Evolutionary conservation across 225 moss, liverwort and hornwort genomes (phyloP), one percentile per base, ranked within the genome.

Genomic region (Lunularia cruciata): DNA sequence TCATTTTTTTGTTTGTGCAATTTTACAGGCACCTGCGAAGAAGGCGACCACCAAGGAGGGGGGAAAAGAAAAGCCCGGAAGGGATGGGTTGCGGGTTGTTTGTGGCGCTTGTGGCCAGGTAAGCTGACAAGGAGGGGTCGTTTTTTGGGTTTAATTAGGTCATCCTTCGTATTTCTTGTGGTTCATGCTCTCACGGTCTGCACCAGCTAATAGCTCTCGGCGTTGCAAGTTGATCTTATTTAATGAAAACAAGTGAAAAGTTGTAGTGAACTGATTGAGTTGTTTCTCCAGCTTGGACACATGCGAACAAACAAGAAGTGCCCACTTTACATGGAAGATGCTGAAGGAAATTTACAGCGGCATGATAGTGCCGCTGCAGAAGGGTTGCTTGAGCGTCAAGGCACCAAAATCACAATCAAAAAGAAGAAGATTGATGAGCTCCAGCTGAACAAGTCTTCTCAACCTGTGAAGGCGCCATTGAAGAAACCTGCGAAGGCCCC

Each of bases 81-180:
- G 92, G 72, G 96, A 96, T 81, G 92, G 92, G 60, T 81, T 90
- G 66, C 85, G 89, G 72, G 83, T 96, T 83, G 90, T 96, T 67
- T 96, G 96, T 85, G 96, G 96, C 76, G 96, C 96, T 67, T 96
- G 96, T 83, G 92, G 92, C 74, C 96, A 96, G 95, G 95, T 96
- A 83, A 2, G 51, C 16, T 13, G 40, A 6, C 8, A 6, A 40
- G 40, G n/a, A n/a, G n/a, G n/a, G n/a, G n/a, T n/a, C n/a, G n/a
- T n/a, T n/a, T n/a, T n/a, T n/a, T n/a, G n/a, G n/a, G n/a, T n/a
- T n/a, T n/a, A n/a, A n/a, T n/a, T n/a, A n/a, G n/a, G n/a, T n/a
- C n/a, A n/a, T n/a, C n/a, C n/a, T n/a, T n/a, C n/a, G n/a, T n/a
- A n/a, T n/a, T n/a, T n/a, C 53, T 10, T 10, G 27, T 54, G 4